Conservation (phyloP, 2,329 filamentous ascomycete species). For the Parasarocladium wereldwijsianum region DNA sequence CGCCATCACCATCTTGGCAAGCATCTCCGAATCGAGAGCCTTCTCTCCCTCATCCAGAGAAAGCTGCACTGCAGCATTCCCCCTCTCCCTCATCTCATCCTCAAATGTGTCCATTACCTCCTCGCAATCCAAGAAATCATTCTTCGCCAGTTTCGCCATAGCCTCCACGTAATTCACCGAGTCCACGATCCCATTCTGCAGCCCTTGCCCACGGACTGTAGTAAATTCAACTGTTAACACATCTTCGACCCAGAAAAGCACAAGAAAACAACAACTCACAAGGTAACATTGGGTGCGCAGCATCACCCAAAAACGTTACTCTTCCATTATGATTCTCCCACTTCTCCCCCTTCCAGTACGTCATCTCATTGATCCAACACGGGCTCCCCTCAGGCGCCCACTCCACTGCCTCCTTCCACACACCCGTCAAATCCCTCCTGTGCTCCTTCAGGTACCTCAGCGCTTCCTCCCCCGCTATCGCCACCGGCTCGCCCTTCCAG, state of each 20-base stretch:
- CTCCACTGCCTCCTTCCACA: slow-evolving; percentile 18
- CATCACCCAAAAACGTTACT: slow-evolving; percentile 23
- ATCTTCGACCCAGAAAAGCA: too few relatives aligned
- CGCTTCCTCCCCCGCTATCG: slow-evolving; percentile 20
- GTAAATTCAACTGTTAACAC: background rate
- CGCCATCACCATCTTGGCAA: background rate
- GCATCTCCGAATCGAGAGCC: background rate
- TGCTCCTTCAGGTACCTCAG: slow-evolving; percentile 15
- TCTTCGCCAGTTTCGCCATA: background rate
- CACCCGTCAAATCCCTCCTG: slow-evolving; percentile 12
- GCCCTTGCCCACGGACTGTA: slow-evolving; percentile 27
- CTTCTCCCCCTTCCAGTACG: slow-evolving; percentile 17
- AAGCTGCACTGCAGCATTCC: background rate
- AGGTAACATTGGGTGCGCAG: slow-evolving; percentile 28
- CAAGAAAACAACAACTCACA: slow-evolving; percentile 12
- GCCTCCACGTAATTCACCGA: slow-evolving; percentile 19
- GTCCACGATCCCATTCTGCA: slow-evolving; percentile 27
- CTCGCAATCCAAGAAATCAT: background rate
- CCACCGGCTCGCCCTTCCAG: slow-evolving; percentile 13
- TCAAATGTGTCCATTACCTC: background rate
- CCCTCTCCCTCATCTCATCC: background rate
- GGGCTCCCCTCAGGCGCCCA: slow-evolving; percentile 17
- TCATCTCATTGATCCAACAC: slow-evolving; percentile 20
- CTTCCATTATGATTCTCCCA: slow-evolving; percentile 18
- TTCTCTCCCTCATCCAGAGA: background rate